These are phyloP conservation scores for Glycine soja DNA, from an alignment of 306 rosid species.

Conservation along the genomic window DNA sequence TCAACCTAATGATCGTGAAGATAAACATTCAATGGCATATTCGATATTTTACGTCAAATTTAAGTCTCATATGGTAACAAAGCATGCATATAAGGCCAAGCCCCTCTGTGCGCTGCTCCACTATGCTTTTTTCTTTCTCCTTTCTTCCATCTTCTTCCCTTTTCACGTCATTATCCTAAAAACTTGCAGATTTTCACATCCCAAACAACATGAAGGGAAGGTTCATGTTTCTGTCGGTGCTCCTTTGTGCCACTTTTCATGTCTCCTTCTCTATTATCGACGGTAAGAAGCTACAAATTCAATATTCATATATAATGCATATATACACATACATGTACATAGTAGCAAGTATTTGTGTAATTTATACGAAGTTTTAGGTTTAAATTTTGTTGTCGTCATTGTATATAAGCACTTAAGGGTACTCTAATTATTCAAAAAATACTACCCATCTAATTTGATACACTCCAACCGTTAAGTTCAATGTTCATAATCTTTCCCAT, in stretches of 20 bases:
- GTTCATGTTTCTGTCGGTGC: conserved; percentile 56
- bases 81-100: conserved; percentile 73
- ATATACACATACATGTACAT: too few species aligned
- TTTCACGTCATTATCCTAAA: conserved; percentile 11
- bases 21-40: conserved; percentile 55
- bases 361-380: too few species aligned
- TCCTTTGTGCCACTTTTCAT: conserved; percentile 65
- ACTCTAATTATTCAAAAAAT: not conserved
- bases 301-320: not conserved
- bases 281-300: conserved; percentile 57
- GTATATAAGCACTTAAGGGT: too few species aligned
- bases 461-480: not conserved
- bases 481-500: not conserved
- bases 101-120: conserved; percentile 28
- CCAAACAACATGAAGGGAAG: conserved; percentile 43
- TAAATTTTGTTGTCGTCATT: too few species aligned
- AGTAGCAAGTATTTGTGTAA: too few species aligned
- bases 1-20: not conserved
- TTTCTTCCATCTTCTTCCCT: conserved; percentile 24
- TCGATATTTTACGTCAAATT: conserved; percentile 38
- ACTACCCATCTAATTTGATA: not conserved
- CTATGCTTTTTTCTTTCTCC: conserved; percentile 10
- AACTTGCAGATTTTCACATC: conserved; percentile 28
- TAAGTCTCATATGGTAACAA: conserved; percentile 47
- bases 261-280: conserved; percentile 62